phyloP scores from a whole-genome alignment of 2,329 filamentous ascomycete genomes.

The Mycosphaerella sp. region DNA sequence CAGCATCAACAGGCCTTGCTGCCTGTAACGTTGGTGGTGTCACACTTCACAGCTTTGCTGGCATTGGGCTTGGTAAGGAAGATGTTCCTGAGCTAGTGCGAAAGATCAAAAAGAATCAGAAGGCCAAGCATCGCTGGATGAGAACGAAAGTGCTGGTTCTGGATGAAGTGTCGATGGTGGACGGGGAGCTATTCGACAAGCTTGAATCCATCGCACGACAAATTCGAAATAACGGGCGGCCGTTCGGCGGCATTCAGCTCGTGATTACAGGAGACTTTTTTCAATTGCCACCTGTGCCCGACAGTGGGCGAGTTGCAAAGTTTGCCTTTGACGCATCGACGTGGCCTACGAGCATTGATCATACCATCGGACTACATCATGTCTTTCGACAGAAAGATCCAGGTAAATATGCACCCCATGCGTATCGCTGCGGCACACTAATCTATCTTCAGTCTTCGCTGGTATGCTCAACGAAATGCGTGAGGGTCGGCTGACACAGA shows the following conservation, averaged over 20 bases:
- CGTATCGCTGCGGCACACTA: slow-evolving; percentile 14
- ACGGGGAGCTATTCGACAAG: slow-evolving; percentile 95
- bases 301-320: slow-evolving; percentile 64
- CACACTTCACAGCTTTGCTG: slow-evolving; percentile 91
- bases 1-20: slow-evolving; percentile 89
- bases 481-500: slow-evolving; percentile 69
- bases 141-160: slow-evolving; percentile 81
- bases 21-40: slow-evolving; percentile 96
- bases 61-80: slow-evolving; percentile 93
- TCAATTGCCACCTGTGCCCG: slow-evolving; percentile 88
- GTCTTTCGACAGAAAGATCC: slow-evolving; percentile 93
- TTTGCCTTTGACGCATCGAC: slow-evolving; percentile 91
- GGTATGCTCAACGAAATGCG: slow-evolving; percentile 98
- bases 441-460: slow-evolving; percentile 61
- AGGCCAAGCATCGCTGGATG: slow-evolving; percentile 83
- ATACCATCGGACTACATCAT: slow-evolving; percentile 90
- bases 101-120: slow-evolving; percentile 83
- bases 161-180: slow-evolving; percentile 98
- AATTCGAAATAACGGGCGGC: slow-evolving; percentile 81
- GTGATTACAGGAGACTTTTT: slow-evolving; percentile 98
- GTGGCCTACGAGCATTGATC: slow-evolving; percentile 87
- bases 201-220: slow-evolving; percentile 78
- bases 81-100: slow-evolving; percentile 70
- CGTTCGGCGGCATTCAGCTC: slow-evolving; percentile 93
- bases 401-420: slow-evolving; percentile 38